A percentile compares a stretch with the other conserved stretches of the same genome.
These are phyloP conservation scores for Talaromyces sp. DNA, from an alignment of 2,329 filamentous ascomycete species.

Conservation along the genomic window DNA sequence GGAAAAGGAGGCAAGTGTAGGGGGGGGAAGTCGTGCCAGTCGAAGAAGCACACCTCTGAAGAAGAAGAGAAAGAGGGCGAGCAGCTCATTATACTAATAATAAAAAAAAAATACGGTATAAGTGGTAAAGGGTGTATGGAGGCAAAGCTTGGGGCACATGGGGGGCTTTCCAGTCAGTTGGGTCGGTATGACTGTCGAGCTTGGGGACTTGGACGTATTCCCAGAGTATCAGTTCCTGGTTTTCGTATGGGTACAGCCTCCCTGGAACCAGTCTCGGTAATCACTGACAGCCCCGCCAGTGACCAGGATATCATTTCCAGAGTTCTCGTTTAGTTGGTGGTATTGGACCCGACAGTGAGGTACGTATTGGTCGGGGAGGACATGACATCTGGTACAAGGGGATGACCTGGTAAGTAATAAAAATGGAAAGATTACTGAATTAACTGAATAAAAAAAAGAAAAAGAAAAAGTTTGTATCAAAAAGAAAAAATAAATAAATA, in stretches of 20 bases:
- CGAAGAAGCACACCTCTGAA: neutral
- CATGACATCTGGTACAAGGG: no score
- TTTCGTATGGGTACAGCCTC: no score
- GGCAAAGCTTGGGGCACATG: slow-evolving; percentile 4
- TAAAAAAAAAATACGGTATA: slow-evolving; percentile 1
- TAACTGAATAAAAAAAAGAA: no score
- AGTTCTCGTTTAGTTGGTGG: neutral
- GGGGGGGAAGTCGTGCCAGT: neutral
- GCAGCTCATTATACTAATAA: neutral
- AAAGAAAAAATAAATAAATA: neutral
- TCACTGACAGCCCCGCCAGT: no score
- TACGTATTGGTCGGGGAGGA: neutral
- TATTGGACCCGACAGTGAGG: neutral
- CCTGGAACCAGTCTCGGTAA: no score
- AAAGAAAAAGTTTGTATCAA: no score
- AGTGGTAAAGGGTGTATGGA: neutral
- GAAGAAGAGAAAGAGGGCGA: neutral
- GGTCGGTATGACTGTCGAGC: neutral
- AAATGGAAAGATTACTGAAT: no score
- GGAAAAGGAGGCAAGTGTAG: neutral
- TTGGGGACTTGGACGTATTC: no score
- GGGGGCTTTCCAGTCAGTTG: neutral
- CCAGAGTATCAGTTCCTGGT: no score
- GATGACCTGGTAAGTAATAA: no score
- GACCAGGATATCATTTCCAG: neutral